Base-by-base conservation (phyloP, 495 filamentous ascomycete species). In the Aspergillus kassunensis region DNA sequence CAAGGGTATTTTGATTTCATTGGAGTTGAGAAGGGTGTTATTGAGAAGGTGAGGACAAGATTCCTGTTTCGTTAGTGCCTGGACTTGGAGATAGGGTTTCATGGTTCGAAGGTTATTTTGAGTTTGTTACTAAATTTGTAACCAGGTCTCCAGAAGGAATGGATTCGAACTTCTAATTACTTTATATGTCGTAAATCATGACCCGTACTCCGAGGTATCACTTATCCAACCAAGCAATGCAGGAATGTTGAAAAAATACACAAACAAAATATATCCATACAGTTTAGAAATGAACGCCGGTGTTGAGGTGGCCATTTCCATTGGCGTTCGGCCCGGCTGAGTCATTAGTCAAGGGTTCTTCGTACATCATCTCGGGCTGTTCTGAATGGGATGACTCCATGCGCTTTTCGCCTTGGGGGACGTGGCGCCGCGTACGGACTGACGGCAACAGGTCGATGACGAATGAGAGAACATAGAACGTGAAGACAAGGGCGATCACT, bases 401-500 rank as follows among this genome's bases (percentile, higher is more conserved):
- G 33, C 58, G 59, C 53, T 76, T 76, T 54, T 76, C 70, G 21
- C 72, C 74, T 51, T 75, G 72, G 1, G 72, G 72, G 8, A 76
- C 43, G 40, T 75, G 70, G 29, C 66, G 68, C 52, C 84, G 86
- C 4, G 81, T 89, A 12, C 79, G 75, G 2, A 87, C 76, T 16
- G 90, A 89, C 0, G 93, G 93, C 44, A 90, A 72, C 31, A 98
- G 76, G 64, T 98, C 93, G 60, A 97, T 72, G 47, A 87, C 81
- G 72, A 96, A 97, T 33, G 88, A 90, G 41, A 95, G 79, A 35
- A 96, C 74, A 66, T 95, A 97, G 60, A 89, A 87, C 9, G 86
- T 91, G 72, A 96, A 98, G 54, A 97, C 75, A 58, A 97, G 84
- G 19, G 91, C 85, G 54, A 98, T 86, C 45, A 85, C 70, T 80